Percentiles rank a stretch among this genome's conserved stretches.
Evolutionary conservation across 129 eudicot species (phyloP).

Genomic region (Centella asiatica): DNA sequence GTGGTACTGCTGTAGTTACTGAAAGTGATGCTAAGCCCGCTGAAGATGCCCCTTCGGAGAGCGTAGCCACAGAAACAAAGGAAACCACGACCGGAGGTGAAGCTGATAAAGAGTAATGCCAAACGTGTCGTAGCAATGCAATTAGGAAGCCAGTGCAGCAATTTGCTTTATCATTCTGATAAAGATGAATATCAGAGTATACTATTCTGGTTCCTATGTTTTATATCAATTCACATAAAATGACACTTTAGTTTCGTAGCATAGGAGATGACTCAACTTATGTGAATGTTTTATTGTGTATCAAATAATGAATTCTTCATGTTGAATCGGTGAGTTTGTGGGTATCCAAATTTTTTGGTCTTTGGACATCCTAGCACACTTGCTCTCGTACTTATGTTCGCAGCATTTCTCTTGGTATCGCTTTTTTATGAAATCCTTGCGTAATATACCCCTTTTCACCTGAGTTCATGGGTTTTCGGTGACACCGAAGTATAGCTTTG

Average conservation of each 20-base stretch:
- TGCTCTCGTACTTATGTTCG: too few relatives aligned
- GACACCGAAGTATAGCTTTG: too few relatives aligned
- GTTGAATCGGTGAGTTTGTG: background rate
- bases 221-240: background rate
- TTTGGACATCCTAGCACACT: too few relatives aligned
- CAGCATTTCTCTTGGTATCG: too few relatives aligned
- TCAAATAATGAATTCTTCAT: background rate
- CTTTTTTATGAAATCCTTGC: too few relatives aligned
- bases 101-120: slow-evolving; percentile 31
- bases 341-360: too few relatives aligned
- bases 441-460: too few relatives aligned
- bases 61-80: slow-evolving; percentile 34
- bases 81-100: slow-evolving; percentile 29
- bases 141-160: background rate
- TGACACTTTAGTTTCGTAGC: background rate
- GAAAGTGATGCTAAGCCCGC: slow-evolving; percentile 24
- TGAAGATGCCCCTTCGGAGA: slow-evolving; percentile 33
- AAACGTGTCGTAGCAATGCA: background rate
- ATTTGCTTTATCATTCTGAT: background rate
- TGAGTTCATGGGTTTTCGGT: too few relatives aligned
- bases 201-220: background rate
- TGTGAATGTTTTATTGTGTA: background rate
- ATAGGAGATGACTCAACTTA: background rate
- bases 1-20: slow-evolving; percentile 27
- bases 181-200: background rate